Evolutionary conservation across 352 stramenopile genomes (phyloP), one percentile per base, ranked within the genome.

Genomic region (Phytopythium helicoides): DNA sequence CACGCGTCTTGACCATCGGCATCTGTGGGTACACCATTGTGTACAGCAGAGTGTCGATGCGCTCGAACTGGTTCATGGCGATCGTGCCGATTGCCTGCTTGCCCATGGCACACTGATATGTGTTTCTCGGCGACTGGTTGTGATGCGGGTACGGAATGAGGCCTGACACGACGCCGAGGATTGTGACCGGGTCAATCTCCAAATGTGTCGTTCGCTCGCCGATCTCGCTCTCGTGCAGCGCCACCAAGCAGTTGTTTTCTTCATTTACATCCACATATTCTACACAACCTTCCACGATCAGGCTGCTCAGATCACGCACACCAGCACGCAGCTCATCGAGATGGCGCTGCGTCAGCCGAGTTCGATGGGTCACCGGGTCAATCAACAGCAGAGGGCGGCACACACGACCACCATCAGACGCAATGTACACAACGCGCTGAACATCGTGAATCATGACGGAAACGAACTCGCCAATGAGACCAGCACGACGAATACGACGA

Each of bases 241-340:
- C 96, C 42, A 99, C 97, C 37, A 99, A 76, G 67, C 97, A 99
- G 56, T 99, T 99, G 76, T 99, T 99, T 68, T 99, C 97, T 80
- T 99, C 98, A 66, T 99, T 99, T 56, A 99, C 97, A 71, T 99
- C 98, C 23, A 99, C 93, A 76, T 99, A 99, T 67, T 99, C 98
- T 31, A 99, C 96, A 35, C 98, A 92, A 18, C 97, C 97, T 62
- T 98, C 80, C 28, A 93, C 76, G 54, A 97, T 92, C n/a, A 97
- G 60, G 52, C 76, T 85, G 60, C 82, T 71, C 48, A 97, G 80
- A 40, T 89, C 70, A 16, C 86, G 81, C 22, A 88, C 75, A 23
- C 82, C 81, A 15, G 81, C 73, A 31, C 73, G 81, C 45, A 98
- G 62, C 51, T 97, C 85, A 16, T 98, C 91, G 44, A 99, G 65